Base-by-base conservation (phyloP, 2,329 filamentous ascomycete genomes). In the Alternaria brassicicola region DNA sequence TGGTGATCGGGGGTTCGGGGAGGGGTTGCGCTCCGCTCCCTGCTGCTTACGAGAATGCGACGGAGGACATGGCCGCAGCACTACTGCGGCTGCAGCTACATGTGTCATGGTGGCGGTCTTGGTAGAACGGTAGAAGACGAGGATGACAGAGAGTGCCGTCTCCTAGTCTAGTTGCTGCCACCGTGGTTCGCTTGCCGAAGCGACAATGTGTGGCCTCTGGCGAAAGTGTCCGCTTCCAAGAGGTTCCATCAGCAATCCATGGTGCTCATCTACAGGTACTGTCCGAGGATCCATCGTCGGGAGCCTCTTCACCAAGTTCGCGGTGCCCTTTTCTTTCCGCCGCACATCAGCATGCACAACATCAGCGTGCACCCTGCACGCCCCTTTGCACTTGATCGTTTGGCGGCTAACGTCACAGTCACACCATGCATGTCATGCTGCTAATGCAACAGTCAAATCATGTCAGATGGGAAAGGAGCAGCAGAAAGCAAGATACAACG, bases 1-100 rank as follows among this genome's bases (percentile, higher is more conserved):
- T 23, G 19, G 8, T 15, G 43, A 21, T 55, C 52, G 52, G 45
- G n/a, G 45, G 28, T 33, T 47, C 52, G 52, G 52, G 19, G 52
- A 19, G 26, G 31, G 42, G 50, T 55, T 28, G 45, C 35, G 19
- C 33, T 39, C 52, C 50, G 49, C 38, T 42, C 10, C 19, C 19
- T 28, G 33, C 15, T 21, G 19, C 19, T 31, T 23, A 50, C 52
- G 52, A 30, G 52, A 55, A 55, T 39, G 36, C 39, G 19, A 42
- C 52, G 52, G 36, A 15, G 25, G 19, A 23, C n/a, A 10, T 43
- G 52, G 43, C 28, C 28, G 47, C 52, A 35, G 31, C 38, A 21
- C 21, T 9, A 35, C 19, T n/a, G 43, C 43, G 19, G 28, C 28
- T 47, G 43, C 31, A 47, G 43, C 9, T 17, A 23, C 23, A 23